A percentile compares a stretch with the other conserved stretches of the same genome.
These are phyloP conservation scores for Leccinellum rugosiceps DNA, from an alignment of 768 basidiomycete species.

Conservation along the genomic window DNA sequence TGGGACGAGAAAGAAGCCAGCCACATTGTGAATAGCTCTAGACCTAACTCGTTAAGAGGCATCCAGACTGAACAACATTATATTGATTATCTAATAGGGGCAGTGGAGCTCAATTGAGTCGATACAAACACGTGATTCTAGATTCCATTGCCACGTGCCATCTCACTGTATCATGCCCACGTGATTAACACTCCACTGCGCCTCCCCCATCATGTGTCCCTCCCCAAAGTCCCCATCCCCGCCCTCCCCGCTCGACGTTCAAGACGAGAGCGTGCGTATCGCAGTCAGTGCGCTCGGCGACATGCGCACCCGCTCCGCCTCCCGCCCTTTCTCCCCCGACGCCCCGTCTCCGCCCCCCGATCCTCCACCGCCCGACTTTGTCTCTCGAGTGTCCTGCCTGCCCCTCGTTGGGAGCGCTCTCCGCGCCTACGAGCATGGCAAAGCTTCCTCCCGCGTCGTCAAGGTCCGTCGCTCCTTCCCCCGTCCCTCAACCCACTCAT, in stretches of 20 bases:
- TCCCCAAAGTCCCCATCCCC: not conserved
- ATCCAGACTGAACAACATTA: not conserved
- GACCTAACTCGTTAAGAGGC: not conserved
- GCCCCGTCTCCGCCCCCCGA: constrained; percentile 8
- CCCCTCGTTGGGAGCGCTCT: constrained; percentile 74
- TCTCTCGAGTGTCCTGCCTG: constrained; percentile 51
- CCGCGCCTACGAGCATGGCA: constrained; percentile 75
- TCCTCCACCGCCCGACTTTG: constrained; percentile 30
- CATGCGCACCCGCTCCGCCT: constrained; percentile 36
- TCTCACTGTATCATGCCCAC: not conserved
- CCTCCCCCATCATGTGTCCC: constrained; percentile 1
- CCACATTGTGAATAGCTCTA: constrained; percentile 14
- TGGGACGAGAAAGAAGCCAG: not conserved
- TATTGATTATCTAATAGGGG: not conserved
- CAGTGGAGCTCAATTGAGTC: not conserved
- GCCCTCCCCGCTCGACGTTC: constrained; percentile 37
- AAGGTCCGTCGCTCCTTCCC: constrained; percentile 50
- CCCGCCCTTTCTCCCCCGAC: not conserved
- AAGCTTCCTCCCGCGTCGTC: constrained; percentile 79
- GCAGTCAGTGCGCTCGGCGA: constrained; percentile 74
- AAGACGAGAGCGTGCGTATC: constrained; percentile 77
- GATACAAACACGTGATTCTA: not conserved
- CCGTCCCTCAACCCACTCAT: constrained; percentile 9
- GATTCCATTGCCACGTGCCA: not conserved
- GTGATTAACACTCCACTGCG: constrained; percentile 2